Base-by-base conservation (phyloP, 352 stramenopile genomes). In the Phytopythium mirpurense region DNA sequence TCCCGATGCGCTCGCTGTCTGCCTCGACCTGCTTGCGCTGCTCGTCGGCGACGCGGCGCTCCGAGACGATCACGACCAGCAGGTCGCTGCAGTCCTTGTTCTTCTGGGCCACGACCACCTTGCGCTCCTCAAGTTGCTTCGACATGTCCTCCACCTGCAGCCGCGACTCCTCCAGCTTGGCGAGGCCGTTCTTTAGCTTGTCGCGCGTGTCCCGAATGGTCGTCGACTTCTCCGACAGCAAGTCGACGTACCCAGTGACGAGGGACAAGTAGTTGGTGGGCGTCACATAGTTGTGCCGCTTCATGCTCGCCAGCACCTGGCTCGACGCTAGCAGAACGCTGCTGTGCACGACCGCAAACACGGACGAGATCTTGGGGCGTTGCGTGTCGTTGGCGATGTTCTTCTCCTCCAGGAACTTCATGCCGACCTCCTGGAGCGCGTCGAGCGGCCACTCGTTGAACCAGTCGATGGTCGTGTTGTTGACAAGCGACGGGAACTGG, bases 71-170 rank as follows among this genome's bases (percentile, higher is more conserved):
- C 21, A 96, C 82, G 11, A 98, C 90, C 1, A 98, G 70, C 44
- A 98, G 70, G 57, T 98, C 88, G 51, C 96, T 96, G 60, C 92
- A 98, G 51, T 98, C 90, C 32, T 97, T 97, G 57, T 98, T 96
- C 48, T 95, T 90, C 48, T 96, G 71, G 3, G 83, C 88, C 3
- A 97, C 89, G 1, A 96, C 65, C 18, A 96, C 61, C 54, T 98
- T 96, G 7, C 92, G 93, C 56, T 93, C 65, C 49, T 93, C 82
- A 8, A 95, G 68, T 29, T 93, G 82, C 46, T 84, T 90, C 14
- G 82, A 93, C 83, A 95, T 91, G 18, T 90, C 76, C 59, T 93
- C 84, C 9, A 95, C 82, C 50, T 93, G 80, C 27, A 89, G 32
- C 19, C 82, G 77, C 2, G 80, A 90, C 35, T 95, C 84, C 65